Evolutionary conservation across 2,329 filamentous ascomycete genomes (phyloP).

Genomic region (Cadophora malorum): DNA sequence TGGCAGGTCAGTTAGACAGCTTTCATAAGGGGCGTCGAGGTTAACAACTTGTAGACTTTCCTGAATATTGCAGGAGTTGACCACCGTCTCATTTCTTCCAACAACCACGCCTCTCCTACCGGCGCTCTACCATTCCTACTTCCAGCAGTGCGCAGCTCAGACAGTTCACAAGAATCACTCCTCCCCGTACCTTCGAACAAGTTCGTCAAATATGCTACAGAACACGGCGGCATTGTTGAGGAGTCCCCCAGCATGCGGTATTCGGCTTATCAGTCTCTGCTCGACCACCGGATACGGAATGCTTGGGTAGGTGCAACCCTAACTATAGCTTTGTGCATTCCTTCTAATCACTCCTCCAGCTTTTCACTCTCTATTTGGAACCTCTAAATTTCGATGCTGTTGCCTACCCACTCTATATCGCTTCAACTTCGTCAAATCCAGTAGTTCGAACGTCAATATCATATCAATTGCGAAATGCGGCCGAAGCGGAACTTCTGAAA

Average conservation of each 20-base stretch:
- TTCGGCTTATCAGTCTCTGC: conserved; percentile 78
- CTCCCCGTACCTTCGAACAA: conserved; percentile 66
- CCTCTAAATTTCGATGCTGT: conserved; percentile 69
- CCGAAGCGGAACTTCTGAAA: conserved; percentile 75
- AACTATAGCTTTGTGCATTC: neutral
- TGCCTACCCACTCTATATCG: conserved; percentile 75
- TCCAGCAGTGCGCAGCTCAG: conserved; percentile 50
- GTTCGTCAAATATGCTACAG: conserved; percentile 71
- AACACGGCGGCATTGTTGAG: conserved; percentile 53
- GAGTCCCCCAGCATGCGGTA: conserved; percentile 56
- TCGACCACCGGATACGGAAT: conserved; percentile 79
- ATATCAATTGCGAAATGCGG: conserved; percentile 73
- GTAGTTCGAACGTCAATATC: conserved; percentile 69
- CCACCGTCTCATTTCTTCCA: conserved; percentile 73
- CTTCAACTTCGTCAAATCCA: conserved; percentile 63
- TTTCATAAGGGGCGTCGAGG: neutral
- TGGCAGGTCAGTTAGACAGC: conserved; percentile 76
- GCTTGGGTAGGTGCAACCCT: conserved; percentile 71
- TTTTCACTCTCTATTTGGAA: conserved; percentile 83
- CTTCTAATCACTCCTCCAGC: conserved; percentile 50
- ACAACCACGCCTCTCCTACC: conserved; percentile 90
- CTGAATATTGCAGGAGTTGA: conserved; percentile 76
- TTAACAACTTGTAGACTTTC: conserved; percentile 66
- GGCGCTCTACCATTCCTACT: conserved; percentile 89
- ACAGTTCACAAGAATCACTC: conserved; percentile 44